Evolutionary conservation across 176 grass and related monocot genomes (phyloP).

Genomic region (Calamus simplicifolius): DNA sequence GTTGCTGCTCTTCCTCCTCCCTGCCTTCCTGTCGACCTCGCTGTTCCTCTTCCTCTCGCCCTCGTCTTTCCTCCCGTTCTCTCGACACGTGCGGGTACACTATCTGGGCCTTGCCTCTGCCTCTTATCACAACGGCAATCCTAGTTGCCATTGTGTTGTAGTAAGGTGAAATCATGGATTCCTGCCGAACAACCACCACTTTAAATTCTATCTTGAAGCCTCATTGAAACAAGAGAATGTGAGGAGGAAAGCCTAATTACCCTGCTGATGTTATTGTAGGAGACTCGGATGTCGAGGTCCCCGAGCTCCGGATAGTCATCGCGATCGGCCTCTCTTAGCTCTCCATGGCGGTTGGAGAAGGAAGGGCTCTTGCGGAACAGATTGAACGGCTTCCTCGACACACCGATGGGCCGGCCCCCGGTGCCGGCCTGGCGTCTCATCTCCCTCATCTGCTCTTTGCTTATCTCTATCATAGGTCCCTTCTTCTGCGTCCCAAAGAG

Average conservation of each 20-base stretch:
- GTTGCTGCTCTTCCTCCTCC: background rate
- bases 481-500: slow-evolving; percentile 7
- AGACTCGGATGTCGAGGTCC: slow-evolving; percentile 50
- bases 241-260: slow-evolving; percentile 2
- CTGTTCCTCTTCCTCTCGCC: too few relatives aligned
- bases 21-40: background rate
- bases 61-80: too few relatives aligned
- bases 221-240: background rate
- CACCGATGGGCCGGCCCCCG: slow-evolving; percentile 27
- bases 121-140: slow-evolving; percentile 41
- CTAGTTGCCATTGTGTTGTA: slow-evolving; percentile 57
- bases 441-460: slow-evolving; percentile 42
- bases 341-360: slow-evolving; percentile 48
- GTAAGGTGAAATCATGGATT: slow-evolving; percentile 61
- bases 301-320: slow-evolving; percentile 42
- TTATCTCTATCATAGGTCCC: slow-evolving; percentile 4
- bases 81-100: too few relatives aligned
- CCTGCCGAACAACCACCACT: slow-evolving; percentile 24
- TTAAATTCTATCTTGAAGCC: background rate
- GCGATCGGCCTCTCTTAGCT: slow-evolving; percentile 56
- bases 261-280: slow-evolving; percentile 45
- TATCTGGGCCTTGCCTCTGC: background rate
- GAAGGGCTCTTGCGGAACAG: slow-evolving; percentile 46
- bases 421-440: slow-evolving; percentile 9
- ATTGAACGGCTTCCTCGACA: slow-evolving; percentile 34